Evolutionary conservation across 768 basidiomycete species (phyloP).

Genomic region (Mycena galopus): DNA sequence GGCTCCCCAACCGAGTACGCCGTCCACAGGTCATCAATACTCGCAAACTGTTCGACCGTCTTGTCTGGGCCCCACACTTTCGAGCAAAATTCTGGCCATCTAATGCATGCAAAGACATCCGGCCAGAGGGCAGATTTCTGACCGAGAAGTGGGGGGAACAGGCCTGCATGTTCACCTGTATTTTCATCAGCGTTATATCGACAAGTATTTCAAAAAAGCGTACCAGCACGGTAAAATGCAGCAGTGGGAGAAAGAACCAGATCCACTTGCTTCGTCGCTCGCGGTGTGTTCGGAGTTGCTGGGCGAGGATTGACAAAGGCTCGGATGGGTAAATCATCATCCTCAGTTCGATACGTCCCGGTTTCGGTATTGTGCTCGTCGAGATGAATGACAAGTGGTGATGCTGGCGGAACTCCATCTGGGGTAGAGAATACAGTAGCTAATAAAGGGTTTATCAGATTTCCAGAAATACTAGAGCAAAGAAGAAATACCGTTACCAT

Average conservation of each 20-base stretch:
- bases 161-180: too few relatives aligned
- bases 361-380: background rate
- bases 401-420: background rate
- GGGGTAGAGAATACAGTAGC: background rate
- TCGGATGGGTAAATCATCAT: background rate
- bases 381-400: background rate
- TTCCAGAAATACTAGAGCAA: too few relatives aligned
- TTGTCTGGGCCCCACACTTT: too few relatives aligned
- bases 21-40: too few relatives aligned
- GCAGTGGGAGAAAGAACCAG: slow-evolving; percentile 42
- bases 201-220: too few relatives aligned
- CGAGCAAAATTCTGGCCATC: too few relatives aligned
- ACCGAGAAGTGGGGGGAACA: too few relatives aligned
- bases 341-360: background rate
- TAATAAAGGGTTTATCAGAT: background rate
- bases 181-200: background rate
- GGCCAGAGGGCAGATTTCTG: too few relatives aligned
- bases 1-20: too few relatives aligned
- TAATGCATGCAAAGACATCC: too few relatives aligned
- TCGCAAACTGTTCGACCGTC: too few relatives aligned
- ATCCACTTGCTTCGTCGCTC: slow-evolving; percentile 36
- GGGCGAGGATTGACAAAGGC: background rate
- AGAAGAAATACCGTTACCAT: background rate
- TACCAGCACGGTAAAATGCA: too few relatives aligned
- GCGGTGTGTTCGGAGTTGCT: background rate